Conservation (phyloP, 495 filamentous ascomycete genomes). For the Aspergillus carlsbadensis region DNA sequence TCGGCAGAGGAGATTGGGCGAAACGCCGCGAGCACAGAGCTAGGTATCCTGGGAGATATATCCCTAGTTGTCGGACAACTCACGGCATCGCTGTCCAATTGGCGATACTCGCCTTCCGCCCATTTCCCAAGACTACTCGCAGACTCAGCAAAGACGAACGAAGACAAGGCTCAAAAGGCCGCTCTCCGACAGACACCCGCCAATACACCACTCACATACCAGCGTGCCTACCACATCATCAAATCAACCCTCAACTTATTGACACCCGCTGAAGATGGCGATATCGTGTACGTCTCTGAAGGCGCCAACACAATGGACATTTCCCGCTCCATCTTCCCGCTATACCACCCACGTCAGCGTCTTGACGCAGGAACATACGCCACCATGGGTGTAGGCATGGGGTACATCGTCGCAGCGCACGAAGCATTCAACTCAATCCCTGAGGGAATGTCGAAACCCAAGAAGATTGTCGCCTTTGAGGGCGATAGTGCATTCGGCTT, state of each 20-base stretch:
- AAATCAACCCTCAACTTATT: constrained; percentile 43
- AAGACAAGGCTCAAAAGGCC: constrained; percentile 38
- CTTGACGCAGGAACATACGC: constrained; percentile 66
- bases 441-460: constrained; percentile 25
- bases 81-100: constrained; percentile 33
- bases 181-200: constrained; percentile 33
- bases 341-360: constrained; percentile 57
- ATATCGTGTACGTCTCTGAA: constrained; percentile 63
- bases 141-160: constrained; percentile 49
- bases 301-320: constrained; percentile 72
- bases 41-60: constrained; percentile 56
- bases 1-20: constrained; percentile 56
- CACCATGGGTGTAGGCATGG: constrained; percentile 68
- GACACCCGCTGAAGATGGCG: constrained; percentile 42
- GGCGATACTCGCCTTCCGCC: constrained; percentile 43
- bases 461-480: constrained; percentile 62
- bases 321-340: constrained; percentile 57
- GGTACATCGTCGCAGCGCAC: constrained; percentile 62
- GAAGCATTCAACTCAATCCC: constrained; percentile 55
- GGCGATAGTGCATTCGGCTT: constrained; percentile 66
- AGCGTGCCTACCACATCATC: constrained; percentile 55
- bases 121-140: constrained; percentile 32
- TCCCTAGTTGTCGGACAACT: constrained; percentile 52
- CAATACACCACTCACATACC: constrained; percentile 52
- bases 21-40: constrained; percentile 42